Base-by-base conservation (phyloP, 371 early-diverging fungal genomes). In the Mortierella sp. region DNA sequence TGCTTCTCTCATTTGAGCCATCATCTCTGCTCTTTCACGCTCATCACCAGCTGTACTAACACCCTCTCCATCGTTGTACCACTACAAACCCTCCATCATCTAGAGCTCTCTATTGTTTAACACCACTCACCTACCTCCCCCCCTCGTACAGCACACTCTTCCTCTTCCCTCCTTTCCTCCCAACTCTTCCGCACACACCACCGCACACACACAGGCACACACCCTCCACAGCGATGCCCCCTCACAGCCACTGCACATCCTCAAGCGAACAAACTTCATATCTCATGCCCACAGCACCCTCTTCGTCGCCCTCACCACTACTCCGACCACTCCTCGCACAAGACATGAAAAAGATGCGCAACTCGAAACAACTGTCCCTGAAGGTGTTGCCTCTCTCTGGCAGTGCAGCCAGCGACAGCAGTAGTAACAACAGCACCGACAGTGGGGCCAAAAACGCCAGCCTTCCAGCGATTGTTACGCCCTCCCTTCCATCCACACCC, bases 301-400 rank as follows among this genome's bases (percentile, higher is more conserved):
- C 54, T 9, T 60, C 56, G 27, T 23, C 56, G 12, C 28, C 52
- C 14, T 30, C 47, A 4, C 12, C 54, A 43, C 67, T 64, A 50
- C 72, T 66, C 49, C 68, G 62, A 7, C 79, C 62, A 62, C 27
- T 41, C 41, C 45, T 54, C 8, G 52, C 49, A 21, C 52, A 67
- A 26, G 64, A 71, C 28, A 27, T 45, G n/a, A 71, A 67, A 61
- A 67, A 64, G 61, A 64, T 58, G 18, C 64, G 80, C 46, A 80
- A 80, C 58, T 50, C 71, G 51, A 79, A 79, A 63, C 64, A 69
- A 27, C 64, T 79, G 34, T 79, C 80, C 31, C 67, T 79, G 50
- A 61, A 67, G n/a, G 71, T 79, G 16, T 62, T 67, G 26, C 64
- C 68, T 31, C 54, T 54, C 23, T 10, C 28, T 23, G 30, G 13